Evolutionary conservation across 805 yeast genomes (phyloP).

Genomic region (Candida hungchunana): DNA sequence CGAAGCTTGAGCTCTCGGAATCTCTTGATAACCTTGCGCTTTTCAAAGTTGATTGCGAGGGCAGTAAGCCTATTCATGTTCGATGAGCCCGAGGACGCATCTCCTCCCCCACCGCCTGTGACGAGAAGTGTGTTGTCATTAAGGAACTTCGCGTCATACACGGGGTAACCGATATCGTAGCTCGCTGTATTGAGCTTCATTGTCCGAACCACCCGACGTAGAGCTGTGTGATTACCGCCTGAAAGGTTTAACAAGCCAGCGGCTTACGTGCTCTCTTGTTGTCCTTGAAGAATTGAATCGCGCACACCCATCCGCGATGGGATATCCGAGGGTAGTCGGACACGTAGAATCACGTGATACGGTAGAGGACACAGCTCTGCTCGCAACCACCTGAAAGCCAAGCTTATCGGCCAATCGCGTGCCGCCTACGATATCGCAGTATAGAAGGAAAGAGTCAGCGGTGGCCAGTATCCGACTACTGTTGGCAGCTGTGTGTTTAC

Average conservation of each 20-base stretch:
- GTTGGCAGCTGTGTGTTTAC: too few relatives aligned
- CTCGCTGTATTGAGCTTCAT: constrained; percentile 21
- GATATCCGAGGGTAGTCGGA: too few relatives aligned
- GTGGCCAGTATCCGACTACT: too few relatives aligned
- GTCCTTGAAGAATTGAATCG: too few relatives aligned
- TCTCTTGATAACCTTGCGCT: constrained; percentile 49
- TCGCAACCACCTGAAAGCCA: not conserved
- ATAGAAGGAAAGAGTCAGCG: too few relatives aligned
- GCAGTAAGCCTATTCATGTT: constrained; percentile 67
- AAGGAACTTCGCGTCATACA: constrained; percentile 74
- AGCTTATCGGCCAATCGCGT: constrained; percentile 2
- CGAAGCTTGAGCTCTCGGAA: constrained; percentile 64
- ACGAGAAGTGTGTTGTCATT: constrained; percentile 60
- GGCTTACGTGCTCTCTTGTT: too few relatives aligned
- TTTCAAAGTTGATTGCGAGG: constrained; percentile 53
- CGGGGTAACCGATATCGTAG: constrained; percentile 60
- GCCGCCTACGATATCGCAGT: not conserved
- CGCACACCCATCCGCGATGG: too few relatives aligned
- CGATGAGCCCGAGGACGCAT: constrained; percentile 46
- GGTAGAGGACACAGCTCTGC: not conserved
- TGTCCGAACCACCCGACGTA: constrained; percentile 1
- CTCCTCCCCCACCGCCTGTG: constrained; percentile 69
- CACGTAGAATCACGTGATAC: too few relatives aligned
- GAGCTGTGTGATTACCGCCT: not conserved
- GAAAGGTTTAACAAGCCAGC: too few relatives aligned